Base-by-base conservation (phyloP, 345 rosid genomes). In the Eucalyptus curtisii region DNA sequence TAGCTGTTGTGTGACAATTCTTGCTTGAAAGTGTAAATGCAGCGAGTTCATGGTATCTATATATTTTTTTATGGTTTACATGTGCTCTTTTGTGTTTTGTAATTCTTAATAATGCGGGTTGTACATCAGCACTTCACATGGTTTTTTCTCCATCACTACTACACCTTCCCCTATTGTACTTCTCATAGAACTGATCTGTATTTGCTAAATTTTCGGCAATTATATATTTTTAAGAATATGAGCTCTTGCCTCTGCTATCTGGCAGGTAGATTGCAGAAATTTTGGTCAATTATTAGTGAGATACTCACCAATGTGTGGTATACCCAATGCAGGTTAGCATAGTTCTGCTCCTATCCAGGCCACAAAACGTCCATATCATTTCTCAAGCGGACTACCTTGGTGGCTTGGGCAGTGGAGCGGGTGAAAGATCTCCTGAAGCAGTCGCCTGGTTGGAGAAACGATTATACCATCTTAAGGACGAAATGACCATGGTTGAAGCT, bases 401-500 rank as follows among this genome's bases (percentile, higher is more conserved):
- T 45, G 87, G 91, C 89, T 85, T 88, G 88, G 89, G 91, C 15
- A 87, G 64, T 48, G 90, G 90, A 86, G 86, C 48, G 0, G 88
- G 92, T 27, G 92, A 92, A 88, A 92, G 93, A 82, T 66, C 90
- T 22, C n/a, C 90, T 37, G 96, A 95, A 92, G 90, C 93, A 37
- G 89, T 91, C 12, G 92, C 91, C 14, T 95, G 99, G 97, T 84
- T 95, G 90, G 98, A 97, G 92, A 95, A 93, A 91, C 93, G 95
- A 91, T 82, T 93, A 88, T 96, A 95, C 91, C 92, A 96, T 91
- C 96, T 96, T 52, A 93, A 95, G 88, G 96, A 95, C 15, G 98
- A 95, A 92, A 93, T 97, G 93, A 88, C 93, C 48, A 95, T 95
- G 95, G 95, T 93, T 12, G 99, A 96, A 93, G 93, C 93, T 82